These are phyloP conservation scores for Zhuliangozyma parablackwelliae DNA, from an alignment of 1,139 yeast species.

Conservation along the genomic window DNA sequence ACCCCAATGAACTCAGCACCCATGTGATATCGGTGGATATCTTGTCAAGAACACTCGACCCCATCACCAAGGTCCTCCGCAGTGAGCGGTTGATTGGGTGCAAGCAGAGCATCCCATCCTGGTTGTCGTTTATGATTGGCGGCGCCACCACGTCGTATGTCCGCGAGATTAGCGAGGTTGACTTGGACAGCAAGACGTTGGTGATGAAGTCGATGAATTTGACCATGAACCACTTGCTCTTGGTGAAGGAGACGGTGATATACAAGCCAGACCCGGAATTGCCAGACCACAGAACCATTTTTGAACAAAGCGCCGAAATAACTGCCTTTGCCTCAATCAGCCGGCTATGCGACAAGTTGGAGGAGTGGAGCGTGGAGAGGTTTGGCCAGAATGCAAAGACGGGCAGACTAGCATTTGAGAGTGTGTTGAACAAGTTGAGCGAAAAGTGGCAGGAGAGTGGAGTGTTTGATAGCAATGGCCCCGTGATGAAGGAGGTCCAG, in stretches of 20 bases:
- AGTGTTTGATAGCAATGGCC: conserved; percentile 26
- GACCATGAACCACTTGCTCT: conserved; percentile 72
- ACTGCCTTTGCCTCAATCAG: conserved; percentile 75
- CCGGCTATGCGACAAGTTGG: conserved; percentile 73
- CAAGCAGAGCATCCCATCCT: conserved; percentile 78
- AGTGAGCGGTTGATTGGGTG: conserved; percentile 90
- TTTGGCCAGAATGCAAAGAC: conserved; percentile 81
- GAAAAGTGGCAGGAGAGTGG: conserved; percentile 49
- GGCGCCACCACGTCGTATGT: conserved; percentile 73
- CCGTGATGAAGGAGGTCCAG: conserved; percentile 33
- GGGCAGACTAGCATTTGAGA: conserved; percentile 82
- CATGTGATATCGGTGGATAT: conserved; percentile 97
- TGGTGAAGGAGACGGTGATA: conserved; percentile 80
- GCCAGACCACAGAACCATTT: conserved; percentile 52
- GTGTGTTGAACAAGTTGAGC: conserved; percentile 57
- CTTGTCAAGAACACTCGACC: conserved; percentile 63
- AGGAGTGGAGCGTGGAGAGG: conserved; percentile 87
- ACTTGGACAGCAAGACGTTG: conserved; percentile 58
- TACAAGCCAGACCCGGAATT: conserved; percentile 64
- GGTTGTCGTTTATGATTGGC: conserved; percentile 76
- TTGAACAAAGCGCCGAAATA: conserved; percentile 81
- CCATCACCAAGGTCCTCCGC: conserved; percentile 51
- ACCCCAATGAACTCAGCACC: conserved; percentile 86
- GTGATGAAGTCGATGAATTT: conserved; percentile 83
- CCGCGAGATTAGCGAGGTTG: conserved; percentile 85